phyloP scores from a whole-genome alignment of 768 basidiomycete species.

The Amanita thiersii region DNA sequence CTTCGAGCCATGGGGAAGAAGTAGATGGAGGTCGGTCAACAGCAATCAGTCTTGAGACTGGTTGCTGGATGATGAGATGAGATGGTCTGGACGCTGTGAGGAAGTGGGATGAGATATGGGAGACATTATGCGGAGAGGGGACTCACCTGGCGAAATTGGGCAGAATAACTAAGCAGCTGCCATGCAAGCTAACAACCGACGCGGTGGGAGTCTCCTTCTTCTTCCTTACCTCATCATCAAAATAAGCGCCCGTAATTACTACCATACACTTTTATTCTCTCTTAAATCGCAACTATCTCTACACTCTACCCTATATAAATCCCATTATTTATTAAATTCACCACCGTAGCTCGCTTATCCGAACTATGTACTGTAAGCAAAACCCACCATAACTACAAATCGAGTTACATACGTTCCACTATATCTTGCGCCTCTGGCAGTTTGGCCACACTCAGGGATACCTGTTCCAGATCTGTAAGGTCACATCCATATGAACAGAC shows the following conservation, averaged over 20 bases:
- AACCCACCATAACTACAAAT: conserved; percentile 6
- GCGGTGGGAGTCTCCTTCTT: conserved; percentile 12
- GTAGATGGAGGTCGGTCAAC: conserved; percentile 25
- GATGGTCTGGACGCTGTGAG: not conserved
- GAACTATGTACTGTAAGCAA: too few relatives aligned
- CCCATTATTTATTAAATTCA: conserved; percentile 17
- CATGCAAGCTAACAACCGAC: conserved; percentile 27
- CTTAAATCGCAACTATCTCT: too few relatives aligned
- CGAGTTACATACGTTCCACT: conserved; percentile 16
- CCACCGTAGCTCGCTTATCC: conserved; percentile 10
- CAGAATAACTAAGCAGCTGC: conserved; percentile 27
- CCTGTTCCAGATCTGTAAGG: conserved; percentile 18
- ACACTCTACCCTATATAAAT: too few relatives aligned
- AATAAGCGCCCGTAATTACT: too few relatives aligned
- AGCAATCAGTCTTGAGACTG: conserved; percentile 25
- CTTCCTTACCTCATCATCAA: too few relatives aligned
- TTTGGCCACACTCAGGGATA: conserved; percentile 24
- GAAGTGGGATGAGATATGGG: not conserved
- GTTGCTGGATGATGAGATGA: not conserved
- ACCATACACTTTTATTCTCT: too few relatives aligned
- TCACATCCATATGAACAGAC: not conserved
- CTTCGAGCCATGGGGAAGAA: conserved; percentile 59
- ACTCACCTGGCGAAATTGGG: conserved; percentile 20
- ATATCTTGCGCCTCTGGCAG: conserved; percentile 32
- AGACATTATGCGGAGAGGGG: conserved; percentile 4